Evolutionary conservation across 306 rosid genomes (phyloP), one percentile per base, ranked within the genome.

Genomic region (Sicyos edulis): DNA sequence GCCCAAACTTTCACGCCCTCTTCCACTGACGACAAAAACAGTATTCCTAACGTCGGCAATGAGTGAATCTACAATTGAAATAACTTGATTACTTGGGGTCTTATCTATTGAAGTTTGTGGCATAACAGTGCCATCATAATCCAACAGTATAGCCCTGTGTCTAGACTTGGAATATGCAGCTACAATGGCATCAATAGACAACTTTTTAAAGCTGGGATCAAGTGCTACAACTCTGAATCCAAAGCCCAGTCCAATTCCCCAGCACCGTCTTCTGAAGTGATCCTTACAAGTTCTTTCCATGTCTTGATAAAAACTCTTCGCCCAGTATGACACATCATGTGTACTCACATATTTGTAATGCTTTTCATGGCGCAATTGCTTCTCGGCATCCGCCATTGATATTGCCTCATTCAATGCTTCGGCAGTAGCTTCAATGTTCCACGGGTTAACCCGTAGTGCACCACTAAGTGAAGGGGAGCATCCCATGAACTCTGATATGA

Each of bases 381-480:
- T 87, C 85, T 85, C 92, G 2, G 81, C 64, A 54, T 85, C 89
- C 21, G 40, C 78, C 89, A 85, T 80, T 74, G 89, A 85, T 60
- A 85, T 78, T 45, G 89, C 84, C 83, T 80, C 80, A 62, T 85
- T 83, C 89, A 87, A 78, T 16, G 89, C 89, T 78, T 85, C 92
- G 0, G 92, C 88, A 21, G 88, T 86, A 42, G 88, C 78, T 66
- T 85, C 92, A 14, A 81, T 77, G 67, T 85, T 85, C 92, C 92
- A 87, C 22, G 92, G 92, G 63, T 87, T 87, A 64, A 87, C 76
- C 40, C 92, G 85, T 70, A 87, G 81, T 34, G 91, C 91, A 49
- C 91, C 91, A 69, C 91, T 87, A 53, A 87, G 77, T 12, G 89
- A 87, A 32, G 91, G 91, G 20, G 91, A 87, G 60, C 91, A 87